A percentile compares a stretch with the other conserved stretches of the same genome.
These are phyloP conservation scores for Pseudonitzschia multiseries DNA, from an alignment of 108 stramenopile species.

Conservation along the genomic window DNA sequence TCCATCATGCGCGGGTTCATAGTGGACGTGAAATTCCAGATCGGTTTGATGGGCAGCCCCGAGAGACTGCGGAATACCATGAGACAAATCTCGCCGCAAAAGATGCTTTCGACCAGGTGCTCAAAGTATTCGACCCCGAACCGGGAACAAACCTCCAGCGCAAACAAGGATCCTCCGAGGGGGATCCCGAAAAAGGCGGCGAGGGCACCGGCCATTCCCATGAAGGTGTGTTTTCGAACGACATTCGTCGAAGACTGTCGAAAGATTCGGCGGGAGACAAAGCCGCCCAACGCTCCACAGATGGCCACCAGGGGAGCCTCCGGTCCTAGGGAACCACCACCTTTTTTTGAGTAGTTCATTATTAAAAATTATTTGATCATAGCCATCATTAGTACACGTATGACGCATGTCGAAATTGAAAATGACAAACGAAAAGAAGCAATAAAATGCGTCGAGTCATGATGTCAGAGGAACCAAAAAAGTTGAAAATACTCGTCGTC, in stretches of 20 bases:
- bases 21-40: slow-evolving; percentile 44
- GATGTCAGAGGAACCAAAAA: no score
- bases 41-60: slow-evolving; percentile 47
- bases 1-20: slow-evolving; percentile 12
- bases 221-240: slow-evolving; percentile 65
- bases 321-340: slow-evolving; percentile 28
- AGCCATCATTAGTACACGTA: no score
- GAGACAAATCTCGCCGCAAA: slow-evolving; percentile 58
- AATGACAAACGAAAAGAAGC: no score
- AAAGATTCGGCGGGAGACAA: slow-evolving; percentile 54
- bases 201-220: slow-evolving; percentile 69
- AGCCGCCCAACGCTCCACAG: slow-evolving; percentile 61
- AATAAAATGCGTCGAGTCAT: no score
- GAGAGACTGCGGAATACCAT: slow-evolving; percentile 53
- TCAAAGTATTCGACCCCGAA: slow-evolving; percentile 77
- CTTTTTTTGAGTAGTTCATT: not conserved
- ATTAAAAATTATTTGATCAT: not conserved
- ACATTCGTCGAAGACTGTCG: slow-evolving; percentile 43
- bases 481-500: no score
- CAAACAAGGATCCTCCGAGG: slow-evolving; percentile 60
- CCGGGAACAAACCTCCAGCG: slow-evolving; percentile 57
- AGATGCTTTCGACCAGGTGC: slow-evolving; percentile 58
- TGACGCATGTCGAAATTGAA: no score
- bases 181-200: slow-evolving; percentile 70
- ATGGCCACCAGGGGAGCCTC: slow-evolving; percentile 45